These are phyloP conservation scores for Alternaria brassicicola DNA, from an alignment of 2,329 filamentous ascomycete species.

Conservation along the genomic window DNA sequence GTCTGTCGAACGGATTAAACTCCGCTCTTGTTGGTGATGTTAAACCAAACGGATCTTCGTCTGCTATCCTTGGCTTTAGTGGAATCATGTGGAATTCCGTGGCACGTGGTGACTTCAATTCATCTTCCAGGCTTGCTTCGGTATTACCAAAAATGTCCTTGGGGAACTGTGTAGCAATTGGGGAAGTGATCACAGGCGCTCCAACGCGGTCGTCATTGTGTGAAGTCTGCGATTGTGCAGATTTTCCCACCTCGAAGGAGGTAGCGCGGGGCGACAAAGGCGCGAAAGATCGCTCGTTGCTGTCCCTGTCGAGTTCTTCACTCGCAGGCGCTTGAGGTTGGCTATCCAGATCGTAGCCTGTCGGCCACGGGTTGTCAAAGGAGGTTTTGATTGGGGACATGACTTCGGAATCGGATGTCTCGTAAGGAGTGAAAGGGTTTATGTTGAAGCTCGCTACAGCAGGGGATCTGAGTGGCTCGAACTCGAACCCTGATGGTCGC, in stretches of 20 bases:
- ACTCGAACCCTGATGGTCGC: conserved; percentile 30
- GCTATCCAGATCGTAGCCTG: conserved; percentile 29
- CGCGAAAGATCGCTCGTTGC: conserved; percentile 22
- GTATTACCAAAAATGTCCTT: conserved; percentile 35
- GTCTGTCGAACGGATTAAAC: conserved; percentile 43
- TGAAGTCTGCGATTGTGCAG: background rate
- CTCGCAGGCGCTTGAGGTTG: conserved; percentile 15
- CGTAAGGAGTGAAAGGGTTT: conserved; percentile 23
- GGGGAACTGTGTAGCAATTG: conserved; percentile 48
- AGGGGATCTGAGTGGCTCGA: conserved; percentile 38
- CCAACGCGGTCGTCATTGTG: conserved; percentile 1
- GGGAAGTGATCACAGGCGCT: conserved; percentile 43
- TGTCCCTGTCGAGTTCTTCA: conserved; percentile 12
- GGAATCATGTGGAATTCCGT: conserved; percentile 49
- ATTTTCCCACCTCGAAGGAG: conserved; percentile 19
- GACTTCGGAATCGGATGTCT: conserved; percentile 26
- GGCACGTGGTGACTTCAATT: conserved; percentile 44
- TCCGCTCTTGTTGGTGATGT: conserved; percentile 52
- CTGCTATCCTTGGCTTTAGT: conserved; percentile 38
- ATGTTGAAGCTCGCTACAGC: conserved; percentile 23
- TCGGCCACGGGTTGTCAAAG: conserved; percentile 42
- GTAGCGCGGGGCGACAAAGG: conserved; percentile 29
- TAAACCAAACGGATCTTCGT: conserved; percentile 47
- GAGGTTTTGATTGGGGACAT: conserved; percentile 39
- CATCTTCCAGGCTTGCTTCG: conserved; percentile 45